Percentiles rank a stretch among this genome's conserved stretches.
These are phyloP conservation scores for Fusarium duplospermum DNA, from an alignment of 2,329 filamentous ascomycete genomes.

Conservation along the genomic window DNA sequence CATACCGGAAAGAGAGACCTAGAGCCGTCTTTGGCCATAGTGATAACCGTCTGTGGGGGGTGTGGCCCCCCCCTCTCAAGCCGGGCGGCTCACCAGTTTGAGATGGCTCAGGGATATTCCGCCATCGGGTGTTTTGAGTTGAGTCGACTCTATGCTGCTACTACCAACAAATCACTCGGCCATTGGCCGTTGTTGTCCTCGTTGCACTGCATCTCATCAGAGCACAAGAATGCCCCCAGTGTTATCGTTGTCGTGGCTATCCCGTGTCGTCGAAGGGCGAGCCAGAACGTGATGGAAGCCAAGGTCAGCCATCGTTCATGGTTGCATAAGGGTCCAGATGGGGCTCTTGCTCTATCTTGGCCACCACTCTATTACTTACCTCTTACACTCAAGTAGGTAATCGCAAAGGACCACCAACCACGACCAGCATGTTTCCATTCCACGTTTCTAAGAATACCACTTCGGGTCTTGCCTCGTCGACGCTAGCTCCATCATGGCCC, in stretches of 20 bases:
- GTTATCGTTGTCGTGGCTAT: constrained; percentile 9
- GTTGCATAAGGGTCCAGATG: constrained; percentile 33
- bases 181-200: constrained; percentile 2
- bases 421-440: not conserved
- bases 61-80: not conserved
- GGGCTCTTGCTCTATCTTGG: constrained; percentile 6
- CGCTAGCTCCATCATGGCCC: constrained; percentile 8
- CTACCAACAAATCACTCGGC: constrained; percentile 12
- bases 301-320: constrained; percentile 29
- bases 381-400: not conserved
- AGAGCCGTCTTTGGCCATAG: not conserved
- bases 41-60: constrained; percentile 16
- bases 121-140: constrained; percentile 42
- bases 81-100: constrained; percentile 18
- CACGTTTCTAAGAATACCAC: constrained; percentile 23
- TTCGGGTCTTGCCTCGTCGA: constrained; percentile 9
- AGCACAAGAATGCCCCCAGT: not conserved
- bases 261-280: constrained; percentile 11
- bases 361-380: not conserved
- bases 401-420: not conserved
- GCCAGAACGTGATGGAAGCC: constrained; percentile 17
- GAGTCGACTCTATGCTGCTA: constrained; percentile 22
- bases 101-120: constrained; percentile 36
- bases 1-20: not conserved
- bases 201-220: constrained; percentile 23